phyloP scores from a whole-genome alignment of 2,329 filamentous ascomycete genomes.

The Cladophialophora carrionii region DNA sequence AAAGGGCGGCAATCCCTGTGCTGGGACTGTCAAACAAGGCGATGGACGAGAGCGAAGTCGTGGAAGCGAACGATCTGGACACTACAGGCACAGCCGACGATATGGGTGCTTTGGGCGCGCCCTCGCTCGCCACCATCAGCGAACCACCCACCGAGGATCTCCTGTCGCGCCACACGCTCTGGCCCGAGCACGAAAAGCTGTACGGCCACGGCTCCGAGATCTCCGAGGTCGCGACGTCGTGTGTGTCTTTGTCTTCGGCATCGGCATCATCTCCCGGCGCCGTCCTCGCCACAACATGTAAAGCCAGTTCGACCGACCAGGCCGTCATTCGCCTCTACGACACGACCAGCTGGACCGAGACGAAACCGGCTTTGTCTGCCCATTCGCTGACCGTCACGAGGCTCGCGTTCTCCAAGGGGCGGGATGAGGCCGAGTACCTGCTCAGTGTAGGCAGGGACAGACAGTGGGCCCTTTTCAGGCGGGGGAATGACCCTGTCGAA shows the following conservation, averaged over 20 bases:
- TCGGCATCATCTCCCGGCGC: slow-evolving; percentile 50
- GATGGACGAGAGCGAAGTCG: slow-evolving; percentile 60
- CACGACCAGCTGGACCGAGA: slow-evolving; percentile 82
- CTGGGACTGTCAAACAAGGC: slow-evolving; percentile 96
- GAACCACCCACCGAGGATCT: slow-evolving; percentile 88
- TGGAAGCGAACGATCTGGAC: slow-evolving; percentile 26
- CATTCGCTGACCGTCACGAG: slow-evolving; percentile 86
- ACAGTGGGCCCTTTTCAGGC: slow-evolving; percentile 82
- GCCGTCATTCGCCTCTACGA: slow-evolving; percentile 92
- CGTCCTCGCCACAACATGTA: slow-evolving; percentile 87
- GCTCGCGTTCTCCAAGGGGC: slow-evolving; percentile 70
- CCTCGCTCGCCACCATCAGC: slow-evolving; percentile 61
- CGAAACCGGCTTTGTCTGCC: slow-evolving; percentile 78
- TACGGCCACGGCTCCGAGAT: slow-evolving; percentile 99
- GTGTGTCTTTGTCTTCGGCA: no score
- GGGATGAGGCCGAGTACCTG: slow-evolving; percentile 68
- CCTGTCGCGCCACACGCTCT: slow-evolving; percentile 85
- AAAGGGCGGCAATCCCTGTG: slow-evolving; percentile 92
- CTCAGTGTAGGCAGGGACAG: slow-evolving; percentile 89
- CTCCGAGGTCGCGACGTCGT: slow-evolving; percentile 77
- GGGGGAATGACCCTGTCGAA: slow-evolving; percentile 37
- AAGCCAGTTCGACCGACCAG: slow-evolving; percentile 88
- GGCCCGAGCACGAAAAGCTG: slow-evolving; percentile 94
- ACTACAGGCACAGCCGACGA: not conserved
- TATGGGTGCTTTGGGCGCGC: not conserved